Evolutionary conservation across 108 stramenopile genomes (phyloP).

Genomic region (Epithemia pelagica): DNA sequence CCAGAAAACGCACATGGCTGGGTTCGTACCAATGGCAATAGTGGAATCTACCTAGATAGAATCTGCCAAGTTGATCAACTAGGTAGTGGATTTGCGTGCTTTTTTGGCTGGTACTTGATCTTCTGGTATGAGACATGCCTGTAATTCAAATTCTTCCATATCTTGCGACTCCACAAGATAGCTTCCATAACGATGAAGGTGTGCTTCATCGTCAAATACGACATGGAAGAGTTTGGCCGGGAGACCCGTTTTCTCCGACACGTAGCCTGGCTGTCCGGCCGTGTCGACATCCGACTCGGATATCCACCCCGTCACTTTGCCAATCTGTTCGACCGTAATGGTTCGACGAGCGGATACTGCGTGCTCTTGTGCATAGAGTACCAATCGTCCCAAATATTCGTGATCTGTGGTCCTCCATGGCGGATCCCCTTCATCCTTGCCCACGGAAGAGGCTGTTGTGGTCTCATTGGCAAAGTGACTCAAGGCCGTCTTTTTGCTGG

Average conservation of each 20-base stretch:
- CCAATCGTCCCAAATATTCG: conserved; percentile 40
- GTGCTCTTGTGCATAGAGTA: conserved; percentile 30
- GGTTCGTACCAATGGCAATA: too few species aligned
- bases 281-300: conserved; percentile 68
- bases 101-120: conserved; percentile 8
- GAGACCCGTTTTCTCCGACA: conserved; percentile 50
- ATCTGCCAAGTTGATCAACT: too few species aligned
- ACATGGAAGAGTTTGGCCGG: conserved; percentile 73
- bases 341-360: conserved; percentile 31
- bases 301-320: conserved; percentile 67
- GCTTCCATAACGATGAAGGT: conserved; percentile 29
- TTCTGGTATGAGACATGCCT: conserved; percentile 39
- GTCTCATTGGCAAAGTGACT: conserved; percentile 5
- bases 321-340: conserved; percentile 42
- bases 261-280: conserved; percentile 76
- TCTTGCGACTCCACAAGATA: conserved; percentile 44
- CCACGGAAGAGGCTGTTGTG: conserved; percentile 4
- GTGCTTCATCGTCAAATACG: conserved; percentile 59
- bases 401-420: conserved; percentile 69
- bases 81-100: too few species aligned
- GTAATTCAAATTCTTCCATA: conserved; percentile 72
- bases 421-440: conserved; percentile 56
- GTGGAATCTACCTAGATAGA: too few species aligned
- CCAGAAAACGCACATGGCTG: too few species aligned
- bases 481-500: conserved; percentile 60